Evolutionary conservation across 345 rosid genomes (phyloP).

Genomic region (Crucihimalaya himalaica): DNA sequence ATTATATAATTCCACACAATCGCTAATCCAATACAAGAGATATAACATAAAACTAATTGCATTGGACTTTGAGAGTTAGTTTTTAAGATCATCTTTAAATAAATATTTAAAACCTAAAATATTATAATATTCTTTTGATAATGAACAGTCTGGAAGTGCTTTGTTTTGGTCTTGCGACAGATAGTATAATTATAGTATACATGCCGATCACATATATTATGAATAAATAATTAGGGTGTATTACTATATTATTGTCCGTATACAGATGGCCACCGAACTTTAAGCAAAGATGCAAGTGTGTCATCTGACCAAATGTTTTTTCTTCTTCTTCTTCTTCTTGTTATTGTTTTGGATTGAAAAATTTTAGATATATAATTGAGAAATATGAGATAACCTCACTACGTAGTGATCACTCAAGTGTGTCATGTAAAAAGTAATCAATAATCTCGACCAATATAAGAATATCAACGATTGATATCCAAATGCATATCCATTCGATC

Average conservation of each 20-base stretch:
- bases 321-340: neutral
- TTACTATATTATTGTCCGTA: neutral
- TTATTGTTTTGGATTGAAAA: neutral
- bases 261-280: constrained; percentile 29
- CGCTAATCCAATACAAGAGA: constrained; percentile 19
- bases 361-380: neutral
- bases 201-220: constrained; percentile 2
- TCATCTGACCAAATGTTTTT: constrained; percentile 13
- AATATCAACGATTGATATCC: neutral
- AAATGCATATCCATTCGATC: neutral
- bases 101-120: neutral
- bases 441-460: neutral
- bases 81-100: neutral
- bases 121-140: neutral
- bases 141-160: constrained; percentile 30
- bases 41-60: constrained; percentile 25
- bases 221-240: neutral
- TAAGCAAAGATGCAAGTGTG: constrained; percentile 22
- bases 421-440: neutral
- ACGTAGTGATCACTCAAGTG: neutral
- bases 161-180: constrained; percentile 38
- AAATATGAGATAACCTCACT: constrained; percentile 9
- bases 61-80: constrained; percentile 27
- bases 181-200: constrained; percentile 20
- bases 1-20: constrained; percentile 21